Evolutionary conservation across 495 filamentous ascomycete genomes (phyloP).

Genomic region (Podospora sp.): DNA sequence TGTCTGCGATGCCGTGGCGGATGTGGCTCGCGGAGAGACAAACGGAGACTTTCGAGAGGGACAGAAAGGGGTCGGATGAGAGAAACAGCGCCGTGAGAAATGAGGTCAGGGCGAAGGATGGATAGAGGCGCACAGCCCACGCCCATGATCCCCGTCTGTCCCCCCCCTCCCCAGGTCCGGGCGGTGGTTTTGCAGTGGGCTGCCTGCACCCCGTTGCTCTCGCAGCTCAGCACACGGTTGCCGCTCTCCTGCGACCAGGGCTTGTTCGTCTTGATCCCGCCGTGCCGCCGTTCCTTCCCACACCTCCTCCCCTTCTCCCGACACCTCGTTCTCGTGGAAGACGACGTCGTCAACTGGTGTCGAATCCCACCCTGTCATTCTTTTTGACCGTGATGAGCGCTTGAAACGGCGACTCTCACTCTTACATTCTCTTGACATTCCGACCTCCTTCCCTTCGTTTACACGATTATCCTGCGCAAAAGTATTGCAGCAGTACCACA

Average conservation of each 20-base stretch:
- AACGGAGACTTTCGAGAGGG: neutral
- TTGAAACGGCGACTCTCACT: constrained; percentile 23
- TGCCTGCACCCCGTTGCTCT: constrained; percentile 1
- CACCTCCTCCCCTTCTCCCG: constrained; percentile 17
- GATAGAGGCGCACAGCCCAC: constrained; percentile 13
- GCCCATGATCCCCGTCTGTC: constrained; percentile 9
- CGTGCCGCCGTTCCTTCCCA: constrained; percentile 17
- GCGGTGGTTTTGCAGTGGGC: neutral
- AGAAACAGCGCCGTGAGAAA: neutral
- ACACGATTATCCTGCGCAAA: constrained; percentile 8
- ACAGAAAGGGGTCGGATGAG: neutral
- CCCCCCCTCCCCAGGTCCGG: constrained; percentile 9
- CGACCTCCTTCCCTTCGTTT: constrained; percentile 19
- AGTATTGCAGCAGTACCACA: constrained; percentile 17
- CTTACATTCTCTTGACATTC: constrained; percentile 22
- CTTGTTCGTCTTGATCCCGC: constrained; percentile 12
- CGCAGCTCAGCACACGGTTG: neutral
- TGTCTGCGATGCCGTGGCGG: neutral
- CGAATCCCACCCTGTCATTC: constrained; percentile 15
- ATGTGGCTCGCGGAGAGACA: neutral
- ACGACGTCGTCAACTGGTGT: constrained; percentile 17
- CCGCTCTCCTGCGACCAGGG: constrained; percentile 5
- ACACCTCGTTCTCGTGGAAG: constrained; percentile 7
- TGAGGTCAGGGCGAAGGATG: neutral
- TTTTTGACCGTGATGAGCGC: constrained; percentile 21